Conservation (phyloP, 768 basidiomycete species). For the Galerina marginata region DNA sequence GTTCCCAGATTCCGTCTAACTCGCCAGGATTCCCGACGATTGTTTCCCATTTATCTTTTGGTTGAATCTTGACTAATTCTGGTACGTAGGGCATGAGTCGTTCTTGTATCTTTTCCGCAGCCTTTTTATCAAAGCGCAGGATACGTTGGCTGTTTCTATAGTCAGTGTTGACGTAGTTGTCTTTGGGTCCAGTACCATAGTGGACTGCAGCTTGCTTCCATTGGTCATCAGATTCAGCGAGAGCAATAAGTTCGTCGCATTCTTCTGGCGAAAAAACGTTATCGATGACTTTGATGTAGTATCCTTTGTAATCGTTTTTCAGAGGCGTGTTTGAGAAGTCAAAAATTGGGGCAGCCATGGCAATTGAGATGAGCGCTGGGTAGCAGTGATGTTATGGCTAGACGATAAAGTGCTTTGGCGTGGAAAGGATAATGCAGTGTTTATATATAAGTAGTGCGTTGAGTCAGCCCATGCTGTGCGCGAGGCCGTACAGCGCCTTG, state of each 20-base stretch:
- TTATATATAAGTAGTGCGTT: too few species aligned
- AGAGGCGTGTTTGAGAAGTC: conserved; percentile 47
- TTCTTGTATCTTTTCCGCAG: conserved; percentile 41
- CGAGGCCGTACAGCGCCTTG: too few species aligned
- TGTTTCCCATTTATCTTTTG: conserved; percentile 37
- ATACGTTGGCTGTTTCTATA: conserved; percentile 49
- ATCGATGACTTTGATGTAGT: conserved; percentile 50
- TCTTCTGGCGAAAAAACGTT: conserved; percentile 45
- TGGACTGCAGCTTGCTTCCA: conserved; percentile 47
- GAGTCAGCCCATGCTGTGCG: too few species aligned
- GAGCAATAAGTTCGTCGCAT: conserved; percentile 42
- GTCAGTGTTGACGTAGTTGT: conserved; percentile 39
- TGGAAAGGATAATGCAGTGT: too few species aligned
- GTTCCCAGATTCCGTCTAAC: conserved; percentile 37
- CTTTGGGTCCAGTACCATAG: conserved; percentile 29
- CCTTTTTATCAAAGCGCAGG: conserved; percentile 38
- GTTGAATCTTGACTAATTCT: conserved; percentile 39
- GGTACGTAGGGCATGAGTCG: conserved; percentile 42
- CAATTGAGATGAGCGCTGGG: background rate
- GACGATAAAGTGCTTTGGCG: too few species aligned
- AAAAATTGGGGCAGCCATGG: conserved; percentile 28
- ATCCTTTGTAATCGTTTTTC: conserved; percentile 35
- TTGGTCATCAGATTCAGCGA: conserved; percentile 40
- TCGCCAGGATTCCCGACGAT: conserved; percentile 32
- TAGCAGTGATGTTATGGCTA: background rate